Evolutionary conservation across 306 rosid genomes (phyloP).

Genomic region (Luffa acutangula): DNA sequence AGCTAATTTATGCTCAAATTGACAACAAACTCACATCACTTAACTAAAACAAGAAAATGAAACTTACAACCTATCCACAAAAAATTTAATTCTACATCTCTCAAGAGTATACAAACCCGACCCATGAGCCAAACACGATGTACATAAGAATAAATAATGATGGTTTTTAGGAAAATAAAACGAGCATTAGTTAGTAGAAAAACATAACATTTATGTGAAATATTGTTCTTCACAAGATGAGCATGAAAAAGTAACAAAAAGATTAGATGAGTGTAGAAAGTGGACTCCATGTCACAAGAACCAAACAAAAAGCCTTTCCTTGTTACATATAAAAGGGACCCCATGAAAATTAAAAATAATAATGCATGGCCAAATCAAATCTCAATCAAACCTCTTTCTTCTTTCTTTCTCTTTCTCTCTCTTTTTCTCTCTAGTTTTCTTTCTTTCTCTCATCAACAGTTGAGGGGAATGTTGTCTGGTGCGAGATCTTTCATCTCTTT

Average conservation of each 20-base stretch:
- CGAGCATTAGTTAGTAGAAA: not conserved
- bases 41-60: too few relatives aligned
- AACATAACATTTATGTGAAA: not conserved
- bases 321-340: slow-evolving; percentile 58
- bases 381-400: slow-evolving; percentile 10
- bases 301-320: not conserved
- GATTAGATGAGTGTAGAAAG: slow-evolving; percentile 15
- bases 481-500: slow-evolving; percentile 12
- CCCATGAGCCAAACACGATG: not conserved
- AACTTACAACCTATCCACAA: not conserved
- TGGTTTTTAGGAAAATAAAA: too few relatives aligned
- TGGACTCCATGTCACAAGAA: not conserved
- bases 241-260: slow-evolving; percentile 22
- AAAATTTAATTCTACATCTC: too few relatives aligned
- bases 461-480: slow-evolving; percentile 19
- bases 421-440: not conserved
- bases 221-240: not conserved
- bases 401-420: slow-evolving; percentile 14
- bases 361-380: slow-evolving; percentile 69
- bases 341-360: slow-evolving; percentile 32
- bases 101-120: not conserved
- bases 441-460: slow-evolving; percentile 9
- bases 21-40: too few relatives aligned
- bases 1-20: too few relatives aligned
- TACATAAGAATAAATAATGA: too few relatives aligned